Evolutionary conservation across 495 filamentous ascomycete species (phyloP), one percentile per base, ranked within the genome.

Genomic region (Neurospora sp.): DNA sequence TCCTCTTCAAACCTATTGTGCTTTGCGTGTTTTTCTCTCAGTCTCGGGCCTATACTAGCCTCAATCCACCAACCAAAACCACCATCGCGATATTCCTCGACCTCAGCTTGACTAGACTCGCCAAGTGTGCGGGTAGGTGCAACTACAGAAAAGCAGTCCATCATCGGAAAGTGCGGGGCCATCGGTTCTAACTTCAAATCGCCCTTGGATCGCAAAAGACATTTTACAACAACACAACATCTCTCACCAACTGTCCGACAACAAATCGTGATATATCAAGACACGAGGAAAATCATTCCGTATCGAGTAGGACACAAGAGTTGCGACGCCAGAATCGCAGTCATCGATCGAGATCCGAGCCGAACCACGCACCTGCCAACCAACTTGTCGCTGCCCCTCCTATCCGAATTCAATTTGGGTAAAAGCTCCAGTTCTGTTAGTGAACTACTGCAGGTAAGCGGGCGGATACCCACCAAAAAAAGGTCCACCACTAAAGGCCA

Each of bases 391-490:
- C 54, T 66, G 28, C 28, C 54, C 54, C 54, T 66, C 54, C 28
- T 31, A 66, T 66, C 54, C 54, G 54, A 34, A 66, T 66, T 66
- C 54, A 66, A 4, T 66, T 66, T 62, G 54, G 48, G 54, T 62
- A 62, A 62, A 62, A 62, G 15, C 28, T 15, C 54, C 54, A 17
- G 54, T 36, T 66, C 54, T 66, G 54, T 66, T 66, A 66, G 54
- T 66, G 54, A 66, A 36, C n/a, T 71, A 69, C 74, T 74, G 39
- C 75, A 76, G 79, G 74, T 78, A 77, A 76, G 78, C 72, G 72
- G 62, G 54, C 71, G 39, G 73, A 74, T 69, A 31, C 73, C 15
- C 54, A 66, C 54, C 54, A 66, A 31, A 34, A 19, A 28, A 36
- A 66, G 54, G 54, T 66, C 54, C 54, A 66, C 28, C 28, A 34